A percentile compares a stretch with the other conserved stretches of the same genome.
These are phyloP conservation scores for Yamadazyma sp. DNA, from an alignment of 1,139 yeast species.

Conservation along the genomic window DNA sequence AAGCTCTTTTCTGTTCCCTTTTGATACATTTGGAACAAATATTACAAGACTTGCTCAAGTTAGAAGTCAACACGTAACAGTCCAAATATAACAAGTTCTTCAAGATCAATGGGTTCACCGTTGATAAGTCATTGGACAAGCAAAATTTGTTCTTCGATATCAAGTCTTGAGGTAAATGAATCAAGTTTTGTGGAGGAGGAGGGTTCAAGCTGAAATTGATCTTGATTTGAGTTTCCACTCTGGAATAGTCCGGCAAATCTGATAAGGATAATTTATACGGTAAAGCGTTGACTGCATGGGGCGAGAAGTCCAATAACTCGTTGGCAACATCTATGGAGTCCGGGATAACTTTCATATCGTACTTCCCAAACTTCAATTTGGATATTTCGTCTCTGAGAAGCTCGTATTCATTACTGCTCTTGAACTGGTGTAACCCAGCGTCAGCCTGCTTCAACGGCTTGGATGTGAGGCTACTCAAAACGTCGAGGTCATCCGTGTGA, in stretches of 20 bases:
- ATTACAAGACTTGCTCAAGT: conserved; percentile 57
- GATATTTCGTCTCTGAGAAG: conserved; percentile 52
- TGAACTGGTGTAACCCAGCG: not conserved
- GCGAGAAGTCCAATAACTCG: conserved; percentile 39
- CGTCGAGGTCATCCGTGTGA: conserved; percentile 1
- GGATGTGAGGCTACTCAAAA: not conserved
- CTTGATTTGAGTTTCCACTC: conserved; percentile 95
- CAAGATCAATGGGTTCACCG: conserved; percentile 45
- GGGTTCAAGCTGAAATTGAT: conserved; percentile 67
- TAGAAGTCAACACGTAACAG: conserved; percentile 63
- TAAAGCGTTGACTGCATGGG: conserved; percentile 37
- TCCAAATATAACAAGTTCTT: conserved; percentile 62
- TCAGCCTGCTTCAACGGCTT: not conserved
- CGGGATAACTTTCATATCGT: conserved; percentile 41
- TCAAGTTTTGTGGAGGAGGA: conserved; percentile 65
- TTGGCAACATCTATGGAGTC: conserved; percentile 28
- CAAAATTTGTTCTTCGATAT: conserved; percentile 85
- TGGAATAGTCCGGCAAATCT: conserved; percentile 73
- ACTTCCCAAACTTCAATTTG: conserved; percentile 58
- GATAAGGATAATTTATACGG: conserved; percentile 61
- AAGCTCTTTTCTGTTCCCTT: conserved; percentile 90
- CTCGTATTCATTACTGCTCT: conserved; percentile 31
- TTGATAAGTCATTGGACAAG: conserved; percentile 46
- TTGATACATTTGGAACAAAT: conserved; percentile 87
- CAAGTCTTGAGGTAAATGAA: conserved; percentile 83